A percentile compares a stretch with the other conserved stretches of the same genome.
Conservation (phyloP, 176 grass and related monocot genomes). For the Eragrostis nindensis region DNA sequence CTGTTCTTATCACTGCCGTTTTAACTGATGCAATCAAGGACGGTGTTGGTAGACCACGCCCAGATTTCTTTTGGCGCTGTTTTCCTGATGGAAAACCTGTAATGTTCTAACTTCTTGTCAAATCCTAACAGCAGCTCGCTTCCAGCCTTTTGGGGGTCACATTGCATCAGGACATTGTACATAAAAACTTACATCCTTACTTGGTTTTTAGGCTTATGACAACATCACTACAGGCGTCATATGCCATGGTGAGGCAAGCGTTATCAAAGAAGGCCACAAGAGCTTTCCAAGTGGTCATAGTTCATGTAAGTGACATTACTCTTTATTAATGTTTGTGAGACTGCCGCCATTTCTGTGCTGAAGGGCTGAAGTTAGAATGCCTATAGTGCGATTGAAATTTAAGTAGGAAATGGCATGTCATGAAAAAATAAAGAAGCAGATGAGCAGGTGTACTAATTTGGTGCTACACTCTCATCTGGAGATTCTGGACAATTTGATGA, state of each 20-base stretch:
- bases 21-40: conserved; percentile 86
- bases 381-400: no score
- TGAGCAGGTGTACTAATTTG: neutral
- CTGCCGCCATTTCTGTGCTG: neutral
- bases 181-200: neutral
- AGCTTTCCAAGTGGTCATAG: conserved; percentile 84
- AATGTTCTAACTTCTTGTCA: conserved; percentile 4
- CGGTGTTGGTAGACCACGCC: conserved; percentile 71
- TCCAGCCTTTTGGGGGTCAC: conserved; percentile 2
- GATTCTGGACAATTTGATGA: neutral
- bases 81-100: conserved; percentile 75
- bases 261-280: conserved; percentile 87
- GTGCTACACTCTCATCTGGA: neutral
- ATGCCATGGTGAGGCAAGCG: conserved; percentile 67
- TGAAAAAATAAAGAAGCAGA: neutral
- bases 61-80: conserved; percentile 91
- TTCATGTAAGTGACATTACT: conserved; percentile 65
- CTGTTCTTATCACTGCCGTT: conserved; percentile 75
- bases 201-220: conserved; percentile 55
- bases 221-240: conserved; percentile 57
- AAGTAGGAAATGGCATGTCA: neutral
- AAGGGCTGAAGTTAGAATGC: neutral
- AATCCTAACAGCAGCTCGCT: neutral
- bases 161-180: neutral
- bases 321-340: neutral